Conservation (phyloP, 2,329 filamentous ascomycete species). For the Geosmithia putterillii region DNA sequence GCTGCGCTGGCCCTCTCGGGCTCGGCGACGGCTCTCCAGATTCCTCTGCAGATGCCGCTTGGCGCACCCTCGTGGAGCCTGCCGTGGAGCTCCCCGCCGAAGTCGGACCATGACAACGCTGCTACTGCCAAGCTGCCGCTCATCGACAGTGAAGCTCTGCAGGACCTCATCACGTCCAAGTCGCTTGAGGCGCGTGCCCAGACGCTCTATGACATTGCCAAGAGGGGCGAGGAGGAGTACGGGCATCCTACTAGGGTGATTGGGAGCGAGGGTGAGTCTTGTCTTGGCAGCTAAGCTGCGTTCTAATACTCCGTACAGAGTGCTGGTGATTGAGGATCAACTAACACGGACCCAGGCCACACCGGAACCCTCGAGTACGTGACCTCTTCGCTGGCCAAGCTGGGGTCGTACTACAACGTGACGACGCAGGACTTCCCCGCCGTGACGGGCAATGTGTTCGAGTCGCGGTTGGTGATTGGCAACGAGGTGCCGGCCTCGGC, state of each 20-base stretch:
- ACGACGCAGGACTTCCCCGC: conserved; percentile 54
- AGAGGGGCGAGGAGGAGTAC: conserved; percentile 45
- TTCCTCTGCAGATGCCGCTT: conserved; percentile 5
- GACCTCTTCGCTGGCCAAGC: conserved; percentile 35
- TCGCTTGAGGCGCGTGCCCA: conserved; percentile 48
- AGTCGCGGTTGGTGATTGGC: conserved; percentile 45
- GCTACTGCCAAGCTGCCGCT: conserved; percentile 18
- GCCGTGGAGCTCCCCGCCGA: neutral
- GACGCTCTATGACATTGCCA: conserved; percentile 49
- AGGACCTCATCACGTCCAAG: conserved; percentile 40
- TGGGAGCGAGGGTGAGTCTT: conserved; percentile 43
- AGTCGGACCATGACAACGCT: neutral
- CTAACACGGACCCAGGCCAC: conserved; percentile 47
- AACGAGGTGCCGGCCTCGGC: conserved; percentile 35
- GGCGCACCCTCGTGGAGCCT: conserved; percentile 1
- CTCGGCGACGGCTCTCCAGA: conserved; percentile 4
- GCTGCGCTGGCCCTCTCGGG: conserved; percentile 3
- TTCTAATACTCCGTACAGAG: too few species aligned
- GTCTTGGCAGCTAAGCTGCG: too few species aligned
- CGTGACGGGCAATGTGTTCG: conserved; percentile 45
- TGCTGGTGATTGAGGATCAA: too few species aligned
- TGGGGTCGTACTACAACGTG: conserved; percentile 49
- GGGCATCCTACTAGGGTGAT: conserved; percentile 61
- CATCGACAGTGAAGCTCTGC: conserved; percentile 41
- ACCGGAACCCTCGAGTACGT: conserved; percentile 53